Evolutionary conservation across 2,329 filamentous ascomycete species (phyloP).

Genomic region (Biscogniauxia mediterranea): DNA sequence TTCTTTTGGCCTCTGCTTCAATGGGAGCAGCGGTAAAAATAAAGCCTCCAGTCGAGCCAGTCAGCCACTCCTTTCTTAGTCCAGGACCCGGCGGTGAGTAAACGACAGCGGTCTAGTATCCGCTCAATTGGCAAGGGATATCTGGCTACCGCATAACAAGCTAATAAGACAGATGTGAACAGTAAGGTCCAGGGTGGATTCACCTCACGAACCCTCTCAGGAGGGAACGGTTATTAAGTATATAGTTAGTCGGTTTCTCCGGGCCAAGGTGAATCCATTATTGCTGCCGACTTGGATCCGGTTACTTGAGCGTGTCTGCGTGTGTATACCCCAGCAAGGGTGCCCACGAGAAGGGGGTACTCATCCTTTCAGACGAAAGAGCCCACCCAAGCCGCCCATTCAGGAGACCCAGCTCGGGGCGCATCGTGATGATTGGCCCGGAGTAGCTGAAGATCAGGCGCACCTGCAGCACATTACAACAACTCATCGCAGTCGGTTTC

Average conservation of each 20-base stretch:
- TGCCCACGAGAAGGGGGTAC: constrained; percentile 3
- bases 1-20: neutral
- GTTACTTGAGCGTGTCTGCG: no score
- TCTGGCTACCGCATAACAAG: neutral
- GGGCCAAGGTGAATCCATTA: neutral
- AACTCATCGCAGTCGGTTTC: constrained; percentile 16
- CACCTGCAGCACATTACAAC: constrained; percentile 22
- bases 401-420: constrained; percentile 14
- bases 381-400: constrained; percentile 18
- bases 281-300: no score
- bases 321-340: constrained; percentile 7
- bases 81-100: constrained; percentile 1
- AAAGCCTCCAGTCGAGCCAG: neutral
- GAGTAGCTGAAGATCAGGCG: constrained; percentile 19
- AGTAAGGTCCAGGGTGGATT: neutral
- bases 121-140: neutral
- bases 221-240: neutral
- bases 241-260: neutral
- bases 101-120: neutral
- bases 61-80: neutral
- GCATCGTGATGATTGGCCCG: constrained; percentile 16
- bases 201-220: neutral
- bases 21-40: neutral
- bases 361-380: constrained; percentile 4
- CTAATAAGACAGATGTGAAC: neutral